These are phyloP conservation scores for Calocybe indica DNA, from an alignment of 768 basidiomycete genomes.

Conservation along the genomic window DNA sequence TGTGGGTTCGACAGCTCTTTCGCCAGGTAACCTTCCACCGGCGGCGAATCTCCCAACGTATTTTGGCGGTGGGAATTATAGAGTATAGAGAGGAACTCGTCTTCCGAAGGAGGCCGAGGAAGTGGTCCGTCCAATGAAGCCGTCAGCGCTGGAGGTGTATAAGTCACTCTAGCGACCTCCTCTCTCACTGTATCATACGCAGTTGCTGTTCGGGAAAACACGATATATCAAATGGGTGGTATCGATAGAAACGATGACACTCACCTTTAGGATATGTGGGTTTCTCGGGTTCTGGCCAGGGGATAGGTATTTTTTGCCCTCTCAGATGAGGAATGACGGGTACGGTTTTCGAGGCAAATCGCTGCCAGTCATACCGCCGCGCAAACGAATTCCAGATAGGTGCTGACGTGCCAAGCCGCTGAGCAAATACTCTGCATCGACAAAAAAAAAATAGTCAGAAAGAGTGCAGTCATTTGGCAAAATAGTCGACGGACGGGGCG, in stretches of 20 bases:
- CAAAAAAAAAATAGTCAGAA: not conserved
- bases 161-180: conserved; percentile 63
- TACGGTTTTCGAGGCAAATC: conserved; percentile 60
- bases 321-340: conserved; percentile 46
- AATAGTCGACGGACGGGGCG: conserved; percentile 38
- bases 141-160: conserved; percentile 53
- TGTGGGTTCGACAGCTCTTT: conserved; percentile 79
- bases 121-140: conserved; percentile 27
- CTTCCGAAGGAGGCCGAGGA: conserved; percentile 41
- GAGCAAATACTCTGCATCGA: conserved; percentile 66
- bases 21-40: conserved; percentile 60
- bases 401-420: conserved; percentile 55
- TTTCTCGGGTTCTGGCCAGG: conserved; percentile 61
- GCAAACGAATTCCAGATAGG: conserved; percentile 53
- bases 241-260: conserved; percentile 7
- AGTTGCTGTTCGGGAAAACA: conserved; percentile 30
- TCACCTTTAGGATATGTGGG: conserved; percentile 38
- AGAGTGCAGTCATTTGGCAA: not conserved
- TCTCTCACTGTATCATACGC: conserved; percentile 62
- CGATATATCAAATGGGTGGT: conserved; percentile 3
- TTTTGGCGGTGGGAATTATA: conserved; percentile 46
- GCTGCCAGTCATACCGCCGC: conserved; percentile 65
- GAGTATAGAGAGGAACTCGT: conserved; percentile 51
- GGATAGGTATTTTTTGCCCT: conserved; percentile 41
- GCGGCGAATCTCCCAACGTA: conserved; percentile 43